Base-by-base conservation (phyloP, 2,329 filamentous ascomycete genomes). In the Hymenoscyphus fructigenus region DNA sequence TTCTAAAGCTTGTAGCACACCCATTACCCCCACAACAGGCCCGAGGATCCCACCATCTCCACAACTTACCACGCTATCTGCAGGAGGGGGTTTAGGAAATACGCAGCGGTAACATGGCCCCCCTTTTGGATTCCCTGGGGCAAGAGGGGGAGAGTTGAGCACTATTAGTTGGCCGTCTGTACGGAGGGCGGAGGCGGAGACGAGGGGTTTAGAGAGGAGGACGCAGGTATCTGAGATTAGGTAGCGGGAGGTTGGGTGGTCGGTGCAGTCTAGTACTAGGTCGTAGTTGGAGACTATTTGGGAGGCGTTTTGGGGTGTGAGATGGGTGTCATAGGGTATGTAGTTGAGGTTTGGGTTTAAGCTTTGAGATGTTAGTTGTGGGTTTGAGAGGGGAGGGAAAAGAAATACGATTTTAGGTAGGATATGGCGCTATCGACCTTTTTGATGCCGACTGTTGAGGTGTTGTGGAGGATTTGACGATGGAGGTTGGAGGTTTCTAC, bases 81-180 rank as follows among this genome's bases (percentile, higher is more conserved):
- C 86, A 0, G 94, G 93, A 0, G 95, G 93, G 0, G 95, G 93
- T 44, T 85, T 89, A 0, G 93, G 93, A 71, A 97, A 99, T 14
- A 98, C 85, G 74, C 95, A 99, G 53, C 95, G 85, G 78, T 99
- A 99, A 77, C 95, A 99, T 0, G 94, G 93, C 0, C 93, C 91
- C 0, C 90, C 89, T 0, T 79, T 73, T 2, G 75, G 62, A 60
- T 86, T 78, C 0, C 88, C 88, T 10, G 83, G 81, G 2, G 85
- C 80, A 7, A 82, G 79, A 0, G 92, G 86, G 1, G 93, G 93
- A 65, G 89, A 88, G 77, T 98, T 97, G 60, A 98, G 83, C 0
- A 96, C 85, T 71, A 96, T 91, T 3, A 98, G 83, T 78, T 98
- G 94, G 1, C 95, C 95, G 64, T 97, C 93, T 0, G 90, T 92